Base-by-base conservation (phyloP, 768 basidiomycete genomes). In the Tylopilus plumbeoviolaceoides region DNA sequence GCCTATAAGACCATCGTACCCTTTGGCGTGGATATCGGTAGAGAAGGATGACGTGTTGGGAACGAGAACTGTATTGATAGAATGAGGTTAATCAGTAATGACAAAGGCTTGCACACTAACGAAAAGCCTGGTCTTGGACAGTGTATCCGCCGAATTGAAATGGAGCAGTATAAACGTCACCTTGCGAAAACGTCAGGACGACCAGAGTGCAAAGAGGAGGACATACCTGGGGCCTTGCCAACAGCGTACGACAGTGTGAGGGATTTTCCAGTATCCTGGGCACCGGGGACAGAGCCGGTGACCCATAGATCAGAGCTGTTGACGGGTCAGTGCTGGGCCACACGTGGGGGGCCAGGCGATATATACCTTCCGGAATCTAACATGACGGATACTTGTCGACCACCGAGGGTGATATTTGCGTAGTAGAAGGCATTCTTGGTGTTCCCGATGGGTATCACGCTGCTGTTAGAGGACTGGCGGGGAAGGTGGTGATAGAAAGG, bases 281-380 rank as follows among this genome's bases (percentile, higher is more conserved):
- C 71, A 23, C 67, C 65, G 7, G 85, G 75, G 18, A 79, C 76
- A 40, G 68, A 61, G 21, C 73, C 78, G 7, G 72, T 68, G 67
- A 87, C 85, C 88, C 89, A 91, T 35, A 91, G 68, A 66, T 91
- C 89, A 36, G 87, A 85, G 59, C 89, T 90, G 55, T 31, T 1
- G 42, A 36, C 11, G 38, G 27, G 47, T 50, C 45, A 56, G 44
- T 51, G 46, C 9, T 36, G 38, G 43, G 31, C 46, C 21, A 49
- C n/a, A 48, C 35, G 23, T 5, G 4, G 43, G 33, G 27, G 18
- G 30, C 43, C 44, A 18, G 23, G n/a, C 31, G 41, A 18, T 21
- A 33, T 33, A 33, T 55, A 84, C 87, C 88, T 90, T 70, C 89
- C 89, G 7, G 87, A 89, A 64, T 91, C 89, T 48, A 91, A 68